Evolutionary conservation across 352 stramenopile genomes (phyloP), one percentile per base, ranked within the genome.

Genomic region (Globisporangium polare): DNA sequence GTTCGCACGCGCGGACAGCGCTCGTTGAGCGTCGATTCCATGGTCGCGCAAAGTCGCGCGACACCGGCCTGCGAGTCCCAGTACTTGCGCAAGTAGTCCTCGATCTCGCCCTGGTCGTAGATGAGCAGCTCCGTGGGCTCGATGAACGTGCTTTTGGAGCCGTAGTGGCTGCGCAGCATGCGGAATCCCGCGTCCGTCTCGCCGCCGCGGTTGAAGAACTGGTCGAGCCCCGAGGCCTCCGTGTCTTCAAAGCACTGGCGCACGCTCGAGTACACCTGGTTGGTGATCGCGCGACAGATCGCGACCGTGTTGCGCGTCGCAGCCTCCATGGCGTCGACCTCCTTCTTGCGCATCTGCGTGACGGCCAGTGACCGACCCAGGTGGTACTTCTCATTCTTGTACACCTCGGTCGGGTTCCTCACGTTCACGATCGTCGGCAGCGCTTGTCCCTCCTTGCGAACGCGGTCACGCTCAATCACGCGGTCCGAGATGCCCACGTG

Each of bases 401-500:
- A 88, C 27, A 89, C 74, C 35, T 91, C 74, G 22, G 61, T 66
- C 0, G 79, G 77, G 8, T 57, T 69, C 63, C 89, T 89, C 33
- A 86, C 71, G 41, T 82, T 84, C 46, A 75, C 60, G 8, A 76
- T 52, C n/a, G 60, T 57, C 10, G 70, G 45, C 12, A 80, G 53
- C 2, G 62, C 53, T 20, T 69, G 45, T 0, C 39, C 53, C 55
- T 61, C 55, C 15, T 49, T 62, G 18, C 51, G 43, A 29, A 74
- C 62, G 29, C 69, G 60, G 29, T 91, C 71, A 18, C 81, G 71
- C 26, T 89, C 76, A 2, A 89, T 49, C 22, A 91, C 66, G 9
- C 82, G 78, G 63, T 89, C 80, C 24, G 82, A 89, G 20, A 91
- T 88, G 4, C 80, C 82, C 10, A 75, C 73, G 31, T 91, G 80